Evolutionary conservation across 2,329 filamentous ascomycete genomes (phyloP), one percentile per base, ranked within the genome.

Genomic region (Venturia pyrina): DNA sequence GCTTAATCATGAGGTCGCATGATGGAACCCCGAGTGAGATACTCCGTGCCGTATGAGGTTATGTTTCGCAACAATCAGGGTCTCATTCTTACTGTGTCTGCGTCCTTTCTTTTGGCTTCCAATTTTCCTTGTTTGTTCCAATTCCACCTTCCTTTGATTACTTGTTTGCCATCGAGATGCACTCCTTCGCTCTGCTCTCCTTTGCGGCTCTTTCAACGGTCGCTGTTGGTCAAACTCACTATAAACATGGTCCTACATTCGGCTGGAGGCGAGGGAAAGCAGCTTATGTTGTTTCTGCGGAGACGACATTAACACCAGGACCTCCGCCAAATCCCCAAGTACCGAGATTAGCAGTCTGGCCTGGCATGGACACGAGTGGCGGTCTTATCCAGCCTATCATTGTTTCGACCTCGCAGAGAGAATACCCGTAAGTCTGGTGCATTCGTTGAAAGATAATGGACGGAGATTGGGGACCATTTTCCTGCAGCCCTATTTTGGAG

Each of bases 381-480:
- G 64, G 64, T 6, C 44, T 66, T 11, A 62, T 66, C 32, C 64
- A 66, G 41, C 64, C 64, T 1, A 66, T 66, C 40, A 62, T 66
- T 34, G 64, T 66, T 15, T 57, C 48, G 34, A 40, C 48, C 46
- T 32, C 34, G 21, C 37, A 28, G 37, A 62, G 37, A 40, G 63
- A 59, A 41, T 57, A 57, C 11, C 50, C 50, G 50, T 57, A 57
- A 24, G 50, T 57, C 5, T 11, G 5, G 24, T 24, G 32, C 50
- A 53, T 24, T 53, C 17, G 1, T 32, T 5, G 34, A 21, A 8
- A 34, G 11, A 34, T 17, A 1, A 40, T 7, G 37, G 37, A 40
- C 50, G 28, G 24, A n/a, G 2, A 13, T 24, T 32, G 13, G 24
- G 15, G 37, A 11, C 37, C 8, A 3, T 21, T 24, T 24, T 24